These are phyloP conservation scores for Coniophora puteana DNA, from an alignment of 1,284 basidiomycete species.

Conservation along the genomic window DNA sequence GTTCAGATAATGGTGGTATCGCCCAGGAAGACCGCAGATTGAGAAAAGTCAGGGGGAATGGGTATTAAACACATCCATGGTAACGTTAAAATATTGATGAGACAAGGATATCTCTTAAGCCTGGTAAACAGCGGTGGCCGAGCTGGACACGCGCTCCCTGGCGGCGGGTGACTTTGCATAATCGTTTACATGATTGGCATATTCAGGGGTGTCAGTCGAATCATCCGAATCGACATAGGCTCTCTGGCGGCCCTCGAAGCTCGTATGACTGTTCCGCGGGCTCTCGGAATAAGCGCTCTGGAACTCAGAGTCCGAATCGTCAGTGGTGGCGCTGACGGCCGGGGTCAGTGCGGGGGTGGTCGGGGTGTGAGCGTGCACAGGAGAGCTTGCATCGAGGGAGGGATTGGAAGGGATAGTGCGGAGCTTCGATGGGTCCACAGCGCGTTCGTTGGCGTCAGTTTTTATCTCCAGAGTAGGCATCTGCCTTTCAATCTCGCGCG, in stretches of 20 bases:
- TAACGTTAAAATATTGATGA: no score
- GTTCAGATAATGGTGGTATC: no score
- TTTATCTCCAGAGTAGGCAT: slow-evolving; percentile 24
- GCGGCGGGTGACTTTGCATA: slow-evolving; percentile 23
- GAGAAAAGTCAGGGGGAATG: no score
- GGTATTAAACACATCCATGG: no score
- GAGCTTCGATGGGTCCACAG: slow-evolving; percentile 14
- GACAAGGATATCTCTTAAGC: slow-evolving; percentile 12
- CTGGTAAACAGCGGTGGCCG: slow-evolving; percentile 36
- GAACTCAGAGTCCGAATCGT: slow-evolving; percentile 81
- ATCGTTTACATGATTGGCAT: slow-evolving; percentile 25
- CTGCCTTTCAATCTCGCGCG: slow-evolving; percentile 26
- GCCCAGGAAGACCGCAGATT: no score
- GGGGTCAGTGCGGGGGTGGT: slow-evolving; percentile 40
- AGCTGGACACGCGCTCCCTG: slow-evolving; percentile 44
- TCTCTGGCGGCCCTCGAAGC: slow-evolving; percentile 28
- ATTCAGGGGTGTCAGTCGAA: slow-evolving; percentile 29
- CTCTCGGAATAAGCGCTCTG: slow-evolving; percentile 79
- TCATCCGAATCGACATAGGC: slow-evolving; percentile 27
- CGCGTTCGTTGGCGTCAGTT: slow-evolving; percentile 13
- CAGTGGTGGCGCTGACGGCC: slow-evolving; percentile 46
- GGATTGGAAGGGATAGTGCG: slow-evolving; percentile 34
- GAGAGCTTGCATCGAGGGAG: slow-evolving; percentile 31
- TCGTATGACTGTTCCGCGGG: slow-evolving; percentile 59
- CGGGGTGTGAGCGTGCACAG: slow-evolving; percentile 27